These are phyloP conservation scores for Saccharomyces eubayanus DNA, from an alignment of 805 yeast species.

Conservation along the genomic window DNA sequence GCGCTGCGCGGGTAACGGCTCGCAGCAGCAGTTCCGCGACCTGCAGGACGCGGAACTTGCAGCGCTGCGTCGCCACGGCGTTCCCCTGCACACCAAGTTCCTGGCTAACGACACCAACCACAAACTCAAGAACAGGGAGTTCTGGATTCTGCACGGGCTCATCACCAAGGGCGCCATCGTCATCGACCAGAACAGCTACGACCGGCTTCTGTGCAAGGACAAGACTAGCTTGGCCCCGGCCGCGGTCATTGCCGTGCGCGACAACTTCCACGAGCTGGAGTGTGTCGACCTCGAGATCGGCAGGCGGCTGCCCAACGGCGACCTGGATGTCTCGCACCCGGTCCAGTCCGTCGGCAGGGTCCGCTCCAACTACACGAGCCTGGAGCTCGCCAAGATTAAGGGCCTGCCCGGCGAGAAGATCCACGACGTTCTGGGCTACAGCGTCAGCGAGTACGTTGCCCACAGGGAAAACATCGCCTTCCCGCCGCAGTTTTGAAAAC, in stretches of 20 bases:
- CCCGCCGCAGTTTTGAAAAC: conserved; percentile 32
- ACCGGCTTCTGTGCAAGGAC: conserved; percentile 74
- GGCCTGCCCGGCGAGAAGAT: conserved; percentile 77
- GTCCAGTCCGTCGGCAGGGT: conserved; percentile 71
- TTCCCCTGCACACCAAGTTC: conserved; percentile 89
- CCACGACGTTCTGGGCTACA: conserved; percentile 62
- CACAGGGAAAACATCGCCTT: conserved; percentile 86
- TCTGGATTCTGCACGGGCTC: conserved; percentile 92
- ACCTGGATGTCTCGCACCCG: conserved; percentile 34
- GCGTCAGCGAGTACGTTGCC: conserved; percentile 65
- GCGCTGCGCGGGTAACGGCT: conserved; percentile 23
- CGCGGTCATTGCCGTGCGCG: conserved; percentile 74
- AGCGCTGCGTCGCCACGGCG: conserved; percentile 32
- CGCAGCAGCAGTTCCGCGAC: conserved; percentile 8
- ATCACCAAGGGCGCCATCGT: conserved; percentile 70
- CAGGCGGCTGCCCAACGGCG: conserved; percentile 30
- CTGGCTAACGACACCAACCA: conserved; percentile 56
- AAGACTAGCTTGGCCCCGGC: conserved; percentile 92
- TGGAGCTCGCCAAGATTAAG: conserved; percentile 69
- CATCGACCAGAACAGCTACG: conserved; percentile 79
- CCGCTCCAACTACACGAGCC: conserved; percentile 77
- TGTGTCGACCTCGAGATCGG: conserved; percentile 70
- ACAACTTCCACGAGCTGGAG: conserved; percentile 79
- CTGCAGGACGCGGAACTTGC: conserved; percentile 35
- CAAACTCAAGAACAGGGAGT: conserved; percentile 71